Evolutionary conservation across 352 stramenopile genomes (phyloP).

Genomic region (Pythium coloratum): DNA sequence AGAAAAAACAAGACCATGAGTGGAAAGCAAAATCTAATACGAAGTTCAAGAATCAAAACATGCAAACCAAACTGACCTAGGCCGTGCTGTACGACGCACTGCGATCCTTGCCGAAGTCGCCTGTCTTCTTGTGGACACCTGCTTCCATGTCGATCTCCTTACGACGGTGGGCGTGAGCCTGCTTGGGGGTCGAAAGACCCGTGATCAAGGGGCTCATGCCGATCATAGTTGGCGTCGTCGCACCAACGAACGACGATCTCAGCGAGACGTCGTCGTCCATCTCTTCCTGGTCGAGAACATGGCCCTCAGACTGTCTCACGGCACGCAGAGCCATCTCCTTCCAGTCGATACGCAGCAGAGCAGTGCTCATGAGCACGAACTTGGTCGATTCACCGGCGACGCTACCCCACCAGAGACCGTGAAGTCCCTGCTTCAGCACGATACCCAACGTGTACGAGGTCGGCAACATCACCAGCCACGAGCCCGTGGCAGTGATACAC

Average conservation of each 20-base stretch:
- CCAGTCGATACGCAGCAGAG: slow-evolving; percentile 70
- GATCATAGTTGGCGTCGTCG: slow-evolving; percentile 64
- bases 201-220: slow-evolving; percentile 55
- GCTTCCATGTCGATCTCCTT: slow-evolving; percentile 19
- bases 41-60: neutral
- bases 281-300: slow-evolving; percentile 51
- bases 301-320: slow-evolving; percentile 62
- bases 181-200: slow-evolving; percentile 54
- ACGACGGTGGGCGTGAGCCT: slow-evolving; percentile 25
- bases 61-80: neutral
- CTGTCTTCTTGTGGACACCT: neutral
- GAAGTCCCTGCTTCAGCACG: slow-evolving; percentile 44
- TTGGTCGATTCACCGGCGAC: slow-evolving; percentile 71
- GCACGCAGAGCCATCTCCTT: slow-evolving; percentile 59
- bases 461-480: slow-evolving; percentile 73
- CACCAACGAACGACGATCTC: slow-evolving; percentile 55
- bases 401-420: slow-evolving; percentile 76
- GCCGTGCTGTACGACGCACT: slow-evolving; percentile 24
- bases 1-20: neutral
- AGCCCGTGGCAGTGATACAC: slow-evolving; percentile 62
- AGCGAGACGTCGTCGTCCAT: slow-evolving; percentile 64
- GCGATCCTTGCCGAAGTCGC: slow-evolving; percentile 4
- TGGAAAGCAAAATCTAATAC: slow-evolving; percentile 9
- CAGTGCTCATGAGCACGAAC: slow-evolving; percentile 61
- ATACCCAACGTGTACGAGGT: slow-evolving; percentile 62